Evolutionary conservation across 192 early-diverging fungal genomes (phyloP), one percentile per base, ranked within the genome.

Genomic region (Mortierella claussenii): DNA sequence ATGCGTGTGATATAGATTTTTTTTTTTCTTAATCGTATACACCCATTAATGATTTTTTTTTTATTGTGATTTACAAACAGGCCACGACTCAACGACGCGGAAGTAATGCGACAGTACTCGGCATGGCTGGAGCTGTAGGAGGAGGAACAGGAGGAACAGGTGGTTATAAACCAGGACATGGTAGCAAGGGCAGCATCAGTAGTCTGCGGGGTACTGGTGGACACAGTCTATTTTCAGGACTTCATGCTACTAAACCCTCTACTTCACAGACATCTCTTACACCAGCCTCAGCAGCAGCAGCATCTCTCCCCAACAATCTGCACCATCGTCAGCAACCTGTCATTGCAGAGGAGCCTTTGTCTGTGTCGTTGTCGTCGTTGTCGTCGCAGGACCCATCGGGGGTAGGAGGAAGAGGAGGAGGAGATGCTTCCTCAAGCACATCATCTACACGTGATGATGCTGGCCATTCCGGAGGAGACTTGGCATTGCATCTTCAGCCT

Each of bases 191-290:
- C 23, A 76, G 73, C 40, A 76, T 76, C 31, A 62, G 57, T 33
- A 76, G 73, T 45, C 23, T 76, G 21, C 27, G 53, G 5, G 73
- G 73, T 3, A 33, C 20, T 23, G 64, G 73, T 1, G 73, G 73
- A 1, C 65, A 67, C 24, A 76, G 73, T 40, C 34, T 76, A 21
- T 76, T 76, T 31, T 76, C 73, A n/a, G 73, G 73, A 21, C 69
- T 65, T 36, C 37, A 56, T 7, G 37, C 27, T 11, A 61, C 12
- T 53, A 65, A 66, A 20, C 21, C 42, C 1, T 54, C 50, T 0
- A 24, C 27, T 33, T 34, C 1, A 31, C 50, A 15, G 5, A 30
- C 54, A 21, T 13, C 36, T 37, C 23, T 42, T 26, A 1, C 33
- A 55, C 3, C 51, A 40, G 2, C 56, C 23, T 7, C 56, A 44